Conservation (phyloP, 2,329 filamentous ascomycete genomes). For the Neofusicoccum cordaticola region DNA sequence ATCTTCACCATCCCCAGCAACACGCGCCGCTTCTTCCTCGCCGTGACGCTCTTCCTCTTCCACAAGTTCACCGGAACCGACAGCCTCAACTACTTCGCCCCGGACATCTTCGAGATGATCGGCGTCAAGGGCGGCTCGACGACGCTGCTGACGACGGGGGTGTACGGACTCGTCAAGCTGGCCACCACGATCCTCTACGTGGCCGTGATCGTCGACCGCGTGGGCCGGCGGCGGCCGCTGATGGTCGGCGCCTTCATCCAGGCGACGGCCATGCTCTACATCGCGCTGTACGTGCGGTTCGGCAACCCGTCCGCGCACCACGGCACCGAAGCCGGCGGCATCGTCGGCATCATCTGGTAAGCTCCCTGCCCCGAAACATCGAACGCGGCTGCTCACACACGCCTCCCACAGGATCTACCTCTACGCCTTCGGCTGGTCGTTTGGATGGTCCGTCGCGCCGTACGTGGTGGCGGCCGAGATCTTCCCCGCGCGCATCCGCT, state of each 20-base stretch:
- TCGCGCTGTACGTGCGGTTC: slow-evolving; percentile 37
- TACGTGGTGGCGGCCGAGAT: slow-evolving; percentile 30
- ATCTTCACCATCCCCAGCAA: slow-evolving; percentile 32
- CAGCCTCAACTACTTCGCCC: slow-evolving; percentile 42
- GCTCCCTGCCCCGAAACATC: too few species aligned
- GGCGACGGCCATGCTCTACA: slow-evolving; percentile 32
- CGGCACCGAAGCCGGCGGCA: slow-evolving; percentile 40
- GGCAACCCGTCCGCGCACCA: slow-evolving; percentile 28
- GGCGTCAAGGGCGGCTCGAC: slow-evolving; percentile 29
- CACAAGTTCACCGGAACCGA: slow-evolving; percentile 45
- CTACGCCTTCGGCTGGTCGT: slow-evolving; percentile 33
- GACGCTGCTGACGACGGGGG: slow-evolving; percentile 38
- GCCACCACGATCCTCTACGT: slow-evolving; percentile 34
- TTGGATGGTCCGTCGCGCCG: slow-evolving; percentile 30
- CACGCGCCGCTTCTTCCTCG: slow-evolving; percentile 34
- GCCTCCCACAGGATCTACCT: slow-evolving; percentile 24
- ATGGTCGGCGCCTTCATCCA: slow-evolving; percentile 32
- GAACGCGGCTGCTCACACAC: too few species aligned
- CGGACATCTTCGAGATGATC: slow-evolving; percentile 41
- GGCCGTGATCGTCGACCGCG: slow-evolving; percentile 31
- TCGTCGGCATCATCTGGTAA: slow-evolving; percentile 38
- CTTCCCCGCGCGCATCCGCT: slow-evolving; percentile 31
- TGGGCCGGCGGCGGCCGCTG: slow-evolving; percentile 32
- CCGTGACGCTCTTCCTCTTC: slow-evolving; percentile 39
- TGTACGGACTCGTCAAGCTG: slow-evolving; percentile 37